Evolutionary conservation across 495 filamentous ascomycete genomes (phyloP).

Genomic region (Entonaema liquescens): DNA sequence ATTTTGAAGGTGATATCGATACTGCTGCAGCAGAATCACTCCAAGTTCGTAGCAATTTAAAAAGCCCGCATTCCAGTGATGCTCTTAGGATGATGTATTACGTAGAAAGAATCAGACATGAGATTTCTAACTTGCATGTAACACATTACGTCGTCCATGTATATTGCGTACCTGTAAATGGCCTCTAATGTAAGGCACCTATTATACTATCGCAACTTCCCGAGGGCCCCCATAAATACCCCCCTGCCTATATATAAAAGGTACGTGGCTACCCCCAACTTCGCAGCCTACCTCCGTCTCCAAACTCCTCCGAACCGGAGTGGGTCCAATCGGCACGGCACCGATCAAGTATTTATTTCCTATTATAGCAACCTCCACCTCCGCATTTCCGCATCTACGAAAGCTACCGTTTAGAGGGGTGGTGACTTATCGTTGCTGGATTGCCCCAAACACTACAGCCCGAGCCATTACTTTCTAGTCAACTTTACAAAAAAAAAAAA

Average conservation of each 20-base stretch:
- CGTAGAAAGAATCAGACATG: no score
- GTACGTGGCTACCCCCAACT: neutral
- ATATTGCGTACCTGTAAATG: no score
- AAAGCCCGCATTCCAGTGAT: no score
- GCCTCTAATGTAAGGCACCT: no score
- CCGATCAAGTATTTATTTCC: slow-evolving; percentile 5
- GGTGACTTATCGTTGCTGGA: neutral
- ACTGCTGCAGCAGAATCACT: no score
- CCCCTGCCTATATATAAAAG: neutral
- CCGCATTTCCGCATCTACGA: neutral
- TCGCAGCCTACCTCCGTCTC: neutral
- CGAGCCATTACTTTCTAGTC: no score
- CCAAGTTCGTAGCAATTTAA: no score
- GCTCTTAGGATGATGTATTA: no score
- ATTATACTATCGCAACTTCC: neutral
- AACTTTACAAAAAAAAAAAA: no score
- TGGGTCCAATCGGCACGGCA: slow-evolving; percentile 2
- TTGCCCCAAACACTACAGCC: neutral
- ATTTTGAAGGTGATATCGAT: no score
- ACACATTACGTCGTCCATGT: no score
- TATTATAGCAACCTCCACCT: slow-evolving; percentile 13
- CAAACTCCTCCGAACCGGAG: neutral
- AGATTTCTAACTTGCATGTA: no score
- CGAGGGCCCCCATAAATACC: neutral
- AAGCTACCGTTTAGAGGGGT: neutral